These are phyloP conservation scores for Pulveroboletus frians DNA, from an alignment of 768 basidiomycete genomes.

Conservation along the genomic window DNA sequence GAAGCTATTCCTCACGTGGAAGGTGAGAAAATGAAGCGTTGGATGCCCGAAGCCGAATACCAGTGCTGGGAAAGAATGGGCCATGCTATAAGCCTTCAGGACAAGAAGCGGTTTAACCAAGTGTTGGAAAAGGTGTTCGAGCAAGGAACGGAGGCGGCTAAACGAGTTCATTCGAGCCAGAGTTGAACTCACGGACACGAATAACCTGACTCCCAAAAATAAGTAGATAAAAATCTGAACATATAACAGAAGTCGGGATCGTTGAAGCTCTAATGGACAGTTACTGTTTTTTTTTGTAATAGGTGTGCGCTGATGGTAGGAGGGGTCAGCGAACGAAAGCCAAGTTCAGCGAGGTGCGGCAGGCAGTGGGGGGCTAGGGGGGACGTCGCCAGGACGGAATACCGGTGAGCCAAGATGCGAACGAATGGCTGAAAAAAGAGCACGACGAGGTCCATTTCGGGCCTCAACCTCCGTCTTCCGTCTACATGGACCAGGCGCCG, in stretches of 20 bases:
- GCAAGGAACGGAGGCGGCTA: slow-evolving; percentile 38
- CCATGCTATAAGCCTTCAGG: slow-evolving; percentile 56
- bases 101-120: slow-evolving; percentile 44
- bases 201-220: too few relatives aligned
- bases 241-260: too few relatives aligned
- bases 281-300: too few relatives aligned
- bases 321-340: too few relatives aligned
- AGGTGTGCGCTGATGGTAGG: too few relatives aligned
- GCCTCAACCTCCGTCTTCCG: slow-evolving; percentile 18
- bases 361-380: too few relatives aligned
- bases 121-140: slow-evolving; percentile 52
- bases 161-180: too few relatives aligned
- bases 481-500: slow-evolving; percentile 32
- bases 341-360: too few relatives aligned
- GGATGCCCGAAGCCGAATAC: slow-evolving; percentile 56
- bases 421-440: slow-evolving; percentile 34
- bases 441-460: slow-evolving; percentile 27
- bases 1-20: slow-evolving; percentile 48
- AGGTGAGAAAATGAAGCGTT: slow-evolving; percentile 46
- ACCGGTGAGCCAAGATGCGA: too few relatives aligned
- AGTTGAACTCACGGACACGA: neutral
- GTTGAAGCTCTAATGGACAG: too few relatives aligned
- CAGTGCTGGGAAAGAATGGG: slow-evolving; percentile 58
- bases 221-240: too few relatives aligned
- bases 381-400: too few relatives aligned